Base-by-base conservation (phyloP, 2,329 filamentous ascomycete genomes). In the Talaromyces sp. region DNA sequence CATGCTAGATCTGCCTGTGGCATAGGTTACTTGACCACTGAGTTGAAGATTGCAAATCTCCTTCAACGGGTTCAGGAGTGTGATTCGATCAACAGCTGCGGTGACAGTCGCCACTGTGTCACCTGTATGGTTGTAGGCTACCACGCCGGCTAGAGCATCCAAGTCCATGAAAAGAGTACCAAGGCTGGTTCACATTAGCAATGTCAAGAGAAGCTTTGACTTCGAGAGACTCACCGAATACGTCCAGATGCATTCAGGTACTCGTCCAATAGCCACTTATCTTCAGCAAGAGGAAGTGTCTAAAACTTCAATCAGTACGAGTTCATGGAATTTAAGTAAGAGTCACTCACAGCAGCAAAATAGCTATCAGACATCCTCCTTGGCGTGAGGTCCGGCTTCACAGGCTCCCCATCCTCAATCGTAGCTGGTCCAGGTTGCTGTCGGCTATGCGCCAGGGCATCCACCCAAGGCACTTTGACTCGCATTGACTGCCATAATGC, bases 11-110 rank as follows among this genome's bases (percentile, higher is more conserved):
- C 89, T 79, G 0, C 90, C 90, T 0, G 90, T 89, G 0, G 90
- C 89, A 73, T 91, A 92, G 0, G 90, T 87, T 22, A 89, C 87
- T 67, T 86, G 82, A 4, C 87, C 87, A 65, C 88, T 90, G 45
- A 92, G 84, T 72, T 93, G 88, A 10, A 93, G 84, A 74, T 93
- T 90, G 69, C 90, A 92, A 62, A 93, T 91, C 71, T 92, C 89
- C 43, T 86, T 89, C 27, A 93, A 80, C 0, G 90, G 89, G 66
- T 90, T 86, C 57, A 90, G 85, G 69, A 93, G 87, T 3, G 83
- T 85, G 69, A 89, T 89, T 59, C 87, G 78, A 71, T 89, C 87
- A 64, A 86, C 87, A 22, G 86, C 86, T 17, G 87, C 87, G 3
- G 87, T 89, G 39, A 89, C 87, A 1, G 86, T 89, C 1, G 84